These are phyloP conservation scores for Yamadazyma pseudoaaseri DNA, from an alignment of 1,139 yeast genomes.

Conservation along the genomic window DNA sequence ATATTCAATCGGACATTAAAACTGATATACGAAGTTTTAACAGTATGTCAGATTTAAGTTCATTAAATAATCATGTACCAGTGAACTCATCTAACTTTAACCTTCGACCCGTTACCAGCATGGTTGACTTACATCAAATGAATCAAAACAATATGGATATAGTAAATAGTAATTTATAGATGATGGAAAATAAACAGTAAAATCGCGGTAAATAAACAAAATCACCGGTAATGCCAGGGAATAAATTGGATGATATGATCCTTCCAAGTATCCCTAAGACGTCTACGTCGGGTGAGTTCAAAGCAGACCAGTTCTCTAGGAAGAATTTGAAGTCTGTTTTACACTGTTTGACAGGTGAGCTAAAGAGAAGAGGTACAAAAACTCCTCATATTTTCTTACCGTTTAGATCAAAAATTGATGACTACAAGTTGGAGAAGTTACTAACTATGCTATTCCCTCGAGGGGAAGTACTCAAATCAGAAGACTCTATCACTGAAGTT, in stretches of 20 bases:
- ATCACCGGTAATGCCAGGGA: conserved; percentile 1
- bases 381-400: conserved; percentile 68
- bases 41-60: conserved; percentile 40
- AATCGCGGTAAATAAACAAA: too few relatives aligned
- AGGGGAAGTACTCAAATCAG: conserved; percentile 39
- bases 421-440: conserved; percentile 52
- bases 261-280: conserved; percentile 26
- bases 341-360: conserved; percentile 63
- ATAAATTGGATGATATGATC: conserved; percentile 17
- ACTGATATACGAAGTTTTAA: conserved; percentile 31
- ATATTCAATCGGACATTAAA: neutral
- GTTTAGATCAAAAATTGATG: conserved; percentile 64
- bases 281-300: conserved; percentile 13
- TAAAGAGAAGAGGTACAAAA: conserved; percentile 56
- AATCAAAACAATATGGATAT: conserved; percentile 12
- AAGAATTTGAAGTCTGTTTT: conserved; percentile 63
- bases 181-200: neutral
- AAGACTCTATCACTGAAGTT: conserved; percentile 30
- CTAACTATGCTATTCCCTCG: conserved; percentile 52
- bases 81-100: conserved; percentile 12
- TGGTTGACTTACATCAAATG: conserved; percentile 31
- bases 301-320: conserved; percentile 50
- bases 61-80: conserved; percentile 9
- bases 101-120: conserved; percentile 33
- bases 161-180: conserved; percentile 1